phyloP scores from a whole-genome alignment of 805 yeast species.

The Yarrowia alimentaria region DNA sequence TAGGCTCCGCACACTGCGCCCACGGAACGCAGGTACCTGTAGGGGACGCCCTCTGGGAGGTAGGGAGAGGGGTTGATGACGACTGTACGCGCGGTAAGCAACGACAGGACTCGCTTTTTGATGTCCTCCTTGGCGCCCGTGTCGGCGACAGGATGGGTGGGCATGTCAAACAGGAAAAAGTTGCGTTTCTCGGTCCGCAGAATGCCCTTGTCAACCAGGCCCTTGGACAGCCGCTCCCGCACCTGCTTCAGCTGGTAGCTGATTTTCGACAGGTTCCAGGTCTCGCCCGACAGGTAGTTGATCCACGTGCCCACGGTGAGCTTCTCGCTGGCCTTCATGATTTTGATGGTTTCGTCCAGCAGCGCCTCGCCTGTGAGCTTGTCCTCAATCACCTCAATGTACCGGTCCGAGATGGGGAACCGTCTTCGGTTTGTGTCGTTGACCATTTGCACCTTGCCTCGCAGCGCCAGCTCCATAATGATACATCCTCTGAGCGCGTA shows the following conservation, averaged over 20 bases:
- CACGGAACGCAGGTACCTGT: conserved; percentile 71
- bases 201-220: conserved; percentile 94
- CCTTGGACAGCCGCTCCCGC: conserved; percentile 93
- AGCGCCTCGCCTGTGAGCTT: conserved; percentile 92
- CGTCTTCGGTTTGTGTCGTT: conserved; percentile 91
- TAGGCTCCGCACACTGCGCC: conserved; percentile 84
- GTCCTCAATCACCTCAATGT: conserved; percentile 81
- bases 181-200: conserved; percentile 93
- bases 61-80: conserved; percentile 54
- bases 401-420: conserved; percentile 81
- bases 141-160: conserved; percentile 95
- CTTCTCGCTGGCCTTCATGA: conserved; percentile 83
- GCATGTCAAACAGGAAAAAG: conserved; percentile 94
- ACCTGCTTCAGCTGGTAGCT: conserved; percentile 96
- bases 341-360: conserved; percentile 85
- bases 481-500: conserved; percentile 96
- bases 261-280: conserved; percentile 95
- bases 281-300: conserved; percentile 86
- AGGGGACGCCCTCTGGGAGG: conserved; percentile 67
- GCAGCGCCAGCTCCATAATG: conserved; percentile 82
- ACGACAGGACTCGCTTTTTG: conserved; percentile 63
- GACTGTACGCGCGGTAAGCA: conserved; percentile 71
- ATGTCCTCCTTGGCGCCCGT: conserved; percentile 78
- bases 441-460: conserved; percentile 83
- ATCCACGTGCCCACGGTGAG: conserved; percentile 87